Base-by-base conservation (phyloP, 2,329 filamentous ascomycete species). In the Amauroascus verrucosus region DNA sequence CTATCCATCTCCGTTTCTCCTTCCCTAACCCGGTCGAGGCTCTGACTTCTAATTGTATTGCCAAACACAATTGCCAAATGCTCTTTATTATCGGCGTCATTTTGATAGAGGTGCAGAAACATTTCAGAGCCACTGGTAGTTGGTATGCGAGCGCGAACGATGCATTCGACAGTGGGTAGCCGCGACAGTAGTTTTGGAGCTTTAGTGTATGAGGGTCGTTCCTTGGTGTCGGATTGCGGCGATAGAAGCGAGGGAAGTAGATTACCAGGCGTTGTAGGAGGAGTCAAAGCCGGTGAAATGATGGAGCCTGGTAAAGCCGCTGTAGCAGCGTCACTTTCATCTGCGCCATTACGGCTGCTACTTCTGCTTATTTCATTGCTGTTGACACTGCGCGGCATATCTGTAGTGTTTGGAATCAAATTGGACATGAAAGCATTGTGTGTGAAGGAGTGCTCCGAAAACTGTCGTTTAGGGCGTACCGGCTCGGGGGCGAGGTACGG, bases 31-130 rank as follows among this genome's bases (percentile, higher is more conserved):
- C 66, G 62, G 59, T 75, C 72, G 47, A 75, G 79, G 82, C 70
- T 77, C 68, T 74, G 82, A 81, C 67, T 80, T 46, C 93, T 80
- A 60, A 97, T 96, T 46, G 83, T 77, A 55, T 84, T 83, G 1
- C 93, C 93, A 69, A 98, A 98, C 0, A 98, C 93, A 64, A 98
- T 97, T 16, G 93, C 93, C 49, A 98, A 73, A 67, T 98, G 93
- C 66, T 98, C 93, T 70, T 98, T 98, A 59, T 84, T 87, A 69
- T 98, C 93, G 6, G 88, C 82, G 62, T 86, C 86, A 70, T 98
- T 98, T 58, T 84, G 84, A 72, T 98, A 98, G 0, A 97, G 76
- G 65, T 98, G 91, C 49, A 98, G 72, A 70, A 94, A 98, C 89
- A 98, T 97, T 70, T 98, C 90, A 9, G 89, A 86, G 2, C 91